These are phyloP conservation scores for Capsicum rhomboideum DNA, from an alignment of 257 asterid genomes.

Conservation along the genomic window DNA sequence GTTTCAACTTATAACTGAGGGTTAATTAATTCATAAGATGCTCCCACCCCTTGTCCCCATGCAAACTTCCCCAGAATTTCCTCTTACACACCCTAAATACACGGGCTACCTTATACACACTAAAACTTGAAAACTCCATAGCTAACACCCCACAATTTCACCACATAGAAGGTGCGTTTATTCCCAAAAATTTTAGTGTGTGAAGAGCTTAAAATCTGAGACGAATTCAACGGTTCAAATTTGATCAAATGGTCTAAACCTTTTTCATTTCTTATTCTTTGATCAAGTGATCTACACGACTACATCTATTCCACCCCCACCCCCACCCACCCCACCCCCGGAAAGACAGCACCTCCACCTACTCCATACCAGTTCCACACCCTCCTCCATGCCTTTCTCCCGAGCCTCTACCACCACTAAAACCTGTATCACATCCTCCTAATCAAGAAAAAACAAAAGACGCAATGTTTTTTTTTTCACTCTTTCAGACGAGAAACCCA, in stretches of 20 bases:
- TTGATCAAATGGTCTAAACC: neutral
- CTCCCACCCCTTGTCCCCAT: neutral
- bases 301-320: neutral
- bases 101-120: neutral
- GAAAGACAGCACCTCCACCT: neutral
- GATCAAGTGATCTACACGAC: neutral
- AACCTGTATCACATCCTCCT: neutral
- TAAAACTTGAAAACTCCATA: neutral
- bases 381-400: neutral
- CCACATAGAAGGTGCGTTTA: neutral
- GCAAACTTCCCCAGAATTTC: neutral
- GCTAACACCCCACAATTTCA: neutral
- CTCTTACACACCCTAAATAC: neutral
- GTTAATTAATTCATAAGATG: neutral
- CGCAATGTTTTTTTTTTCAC: neutral
- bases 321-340: neutral
- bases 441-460: neutral
- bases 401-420: neutral
- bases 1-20: neutral
- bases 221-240: neutral
- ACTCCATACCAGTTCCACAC: neutral
- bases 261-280: neutral
- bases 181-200: neutral
- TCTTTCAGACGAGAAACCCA: neutral
- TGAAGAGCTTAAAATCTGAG: neutral